phyloP scores from a whole-genome alignment of 2,329 filamentous ascomycete species.

The Volutella citrinella region DNA sequence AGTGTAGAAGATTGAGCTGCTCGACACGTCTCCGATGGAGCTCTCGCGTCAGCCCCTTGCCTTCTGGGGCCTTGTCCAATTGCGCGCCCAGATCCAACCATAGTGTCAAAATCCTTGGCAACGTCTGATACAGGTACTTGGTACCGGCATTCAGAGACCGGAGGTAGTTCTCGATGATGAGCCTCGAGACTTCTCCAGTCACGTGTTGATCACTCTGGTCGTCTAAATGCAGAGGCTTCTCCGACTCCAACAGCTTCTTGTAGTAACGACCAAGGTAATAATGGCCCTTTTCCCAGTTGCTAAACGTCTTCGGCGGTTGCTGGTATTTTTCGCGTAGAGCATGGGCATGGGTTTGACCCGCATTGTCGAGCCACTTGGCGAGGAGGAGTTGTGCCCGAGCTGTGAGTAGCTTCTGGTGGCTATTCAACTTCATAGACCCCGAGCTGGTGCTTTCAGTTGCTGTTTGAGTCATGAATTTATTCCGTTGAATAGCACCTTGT shows the following conservation, averaged over 20 bases:
- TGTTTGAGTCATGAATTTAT: slow-evolving; percentile 63
- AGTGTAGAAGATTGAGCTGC: slow-evolving; percentile 67
- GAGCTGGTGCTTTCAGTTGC: slow-evolving; percentile 33
- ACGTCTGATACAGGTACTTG: slow-evolving; percentile 93
- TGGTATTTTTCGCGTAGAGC: slow-evolving; percentile 81
- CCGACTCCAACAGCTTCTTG: slow-evolving; percentile 90
- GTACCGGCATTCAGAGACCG: slow-evolving; percentile 83
- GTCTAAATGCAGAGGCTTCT: slow-evolving; percentile 70
- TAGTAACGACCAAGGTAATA: slow-evolving; percentile 97
- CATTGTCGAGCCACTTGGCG: slow-evolving; percentile 93
- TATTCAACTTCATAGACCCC: slow-evolving; percentile 33
- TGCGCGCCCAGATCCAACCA: slow-evolving; percentile 90
- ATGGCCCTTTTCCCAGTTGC: slow-evolving; percentile 91
- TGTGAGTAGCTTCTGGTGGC: slow-evolving; percentile 59
- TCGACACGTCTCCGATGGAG: slow-evolving; percentile 56
- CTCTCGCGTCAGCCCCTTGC: slow-evolving; percentile 51
- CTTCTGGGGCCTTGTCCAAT: slow-evolving; percentile 59
- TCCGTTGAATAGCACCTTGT: slow-evolving; percentile 78
- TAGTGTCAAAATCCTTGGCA: slow-evolving; percentile 86
- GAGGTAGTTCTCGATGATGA: slow-evolving; percentile 92
- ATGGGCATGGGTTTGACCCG: slow-evolving; percentile 86
- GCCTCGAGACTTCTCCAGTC: slow-evolving; percentile 78
- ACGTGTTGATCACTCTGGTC: slow-evolving; percentile 76
- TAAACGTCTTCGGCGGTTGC: slow-evolving; percentile 67
- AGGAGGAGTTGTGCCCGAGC: slow-evolving; percentile 81